Evolutionary conservation across 805 yeast genomes (phyloP), one percentile per base, ranked within the genome.

Genomic region (Candida odintsovae): DNA sequence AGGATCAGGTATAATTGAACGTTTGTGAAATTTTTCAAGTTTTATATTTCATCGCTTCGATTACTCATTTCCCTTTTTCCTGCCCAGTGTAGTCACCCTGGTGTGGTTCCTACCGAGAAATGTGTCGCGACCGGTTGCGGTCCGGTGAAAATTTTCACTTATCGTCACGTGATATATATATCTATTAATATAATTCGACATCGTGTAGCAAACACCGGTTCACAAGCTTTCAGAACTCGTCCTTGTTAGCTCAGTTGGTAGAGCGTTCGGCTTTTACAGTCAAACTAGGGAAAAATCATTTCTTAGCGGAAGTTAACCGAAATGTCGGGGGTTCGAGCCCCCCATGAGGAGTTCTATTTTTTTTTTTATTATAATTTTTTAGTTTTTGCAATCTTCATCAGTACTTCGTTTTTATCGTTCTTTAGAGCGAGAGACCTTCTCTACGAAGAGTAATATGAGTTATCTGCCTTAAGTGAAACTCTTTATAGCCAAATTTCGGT

Each of bases 291-390:
- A 19, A 42, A 31, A n/a, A 8, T 11, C 25, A 16, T 42, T 42
- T 36, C 39, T 42, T 42, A 42, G 40, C 44, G 40, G 44, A 42
- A 42, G 44, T 42, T 42, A 42, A 43, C 46, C 46, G 46, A 43
- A 43, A 43, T 43, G 46, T 43, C 46, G 46, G 46, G 46, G 46
- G 46, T 43, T 43, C 46, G 46, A 43, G 46, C 46, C 46, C 46
- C 46, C 46, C 46, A 43, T 43, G 46, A 43, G 46, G 46, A 43
- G 46, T 43, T 43, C 46, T 38, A 29, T 23, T 43, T 22, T 38
- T 43, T 38, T 43, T 38, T 35, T 25, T n/a, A n/a, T n/a, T n/a
- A n/a, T n/a, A n/a, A n/a, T n/a, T n/a, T n/a, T n/a, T n/a, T n/a
- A n/a, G n/a, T n/a, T n/a, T 25, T 35, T 29, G 18, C 35, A 4